Evolutionary conservation across 768 basidiomycete genomes (phyloP).

Genomic region (Phaffia tasmanica): DNA sequence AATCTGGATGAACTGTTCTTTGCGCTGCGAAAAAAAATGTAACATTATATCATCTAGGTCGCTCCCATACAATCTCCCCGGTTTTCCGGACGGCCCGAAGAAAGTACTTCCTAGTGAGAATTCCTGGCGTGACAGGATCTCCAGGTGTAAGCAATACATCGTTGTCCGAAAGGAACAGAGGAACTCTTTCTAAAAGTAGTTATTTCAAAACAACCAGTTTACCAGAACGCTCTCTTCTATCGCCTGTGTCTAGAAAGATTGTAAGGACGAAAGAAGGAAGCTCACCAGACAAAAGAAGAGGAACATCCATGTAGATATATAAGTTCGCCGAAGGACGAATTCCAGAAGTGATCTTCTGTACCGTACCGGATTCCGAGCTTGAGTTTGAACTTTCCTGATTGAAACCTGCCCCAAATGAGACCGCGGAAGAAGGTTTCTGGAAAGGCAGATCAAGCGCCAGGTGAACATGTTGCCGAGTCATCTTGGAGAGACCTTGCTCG

Average conservation of each 20-base stretch:
- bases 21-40: too few relatives aligned
- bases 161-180: conserved; percentile 22
- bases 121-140: conserved; percentile 6
- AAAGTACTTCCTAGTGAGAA: conserved; percentile 13
- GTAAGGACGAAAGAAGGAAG: too few relatives aligned
- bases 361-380: neutral
- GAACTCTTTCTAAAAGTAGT: conserved; percentile 3
- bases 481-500: conserved; percentile 12
- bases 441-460: conserved; percentile 11
- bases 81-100: conserved; percentile 11
- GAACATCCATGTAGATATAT: conserved; percentile 20
- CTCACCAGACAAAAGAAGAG: conserved; percentile 10
- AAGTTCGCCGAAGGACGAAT: conserved; percentile 11
- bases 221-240: neutral
- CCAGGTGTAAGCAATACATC: conserved; percentile 17
- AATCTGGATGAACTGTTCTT: too few relatives aligned
- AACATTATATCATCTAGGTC: neutral
- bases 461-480: conserved; percentile 23
- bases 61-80: conserved; percentile 11
- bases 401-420: too few relatives aligned
- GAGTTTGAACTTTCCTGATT: neutral
- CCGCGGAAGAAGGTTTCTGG: neutral
- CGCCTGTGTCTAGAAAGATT: neutral
- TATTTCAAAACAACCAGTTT: neutral
- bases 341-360: conserved; percentile 13